Evolutionary conservation across 1,284 basidiomycete species (phyloP).

Genomic region (Cystobasidium sp.): DNA sequence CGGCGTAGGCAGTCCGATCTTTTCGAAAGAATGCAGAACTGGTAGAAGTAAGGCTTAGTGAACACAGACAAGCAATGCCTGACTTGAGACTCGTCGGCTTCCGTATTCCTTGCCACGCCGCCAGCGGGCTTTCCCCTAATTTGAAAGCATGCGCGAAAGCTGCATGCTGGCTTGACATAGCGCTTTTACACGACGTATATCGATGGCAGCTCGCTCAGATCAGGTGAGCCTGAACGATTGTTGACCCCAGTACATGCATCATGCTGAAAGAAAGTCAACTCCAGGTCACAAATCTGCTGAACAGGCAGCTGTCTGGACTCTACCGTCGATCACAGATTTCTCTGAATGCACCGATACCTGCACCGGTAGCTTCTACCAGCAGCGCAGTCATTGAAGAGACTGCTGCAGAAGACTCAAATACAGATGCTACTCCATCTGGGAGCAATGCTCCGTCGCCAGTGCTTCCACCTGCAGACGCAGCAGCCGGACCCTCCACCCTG

Average conservation of each 20-base stretch:
- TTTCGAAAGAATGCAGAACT: background rate
- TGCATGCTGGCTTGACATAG: background rate
- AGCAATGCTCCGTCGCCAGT: slow-evolving; percentile 11
- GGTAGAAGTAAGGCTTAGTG: background rate
- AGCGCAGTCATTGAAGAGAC: slow-evolving; percentile 1
- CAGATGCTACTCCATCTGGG: slow-evolving; percentile 2
- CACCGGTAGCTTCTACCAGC: slow-evolving; percentile 38
- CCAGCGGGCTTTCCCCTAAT: background rate
- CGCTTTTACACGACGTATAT: background rate
- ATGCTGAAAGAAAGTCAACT: background rate
- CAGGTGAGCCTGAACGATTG: slow-evolving; percentile 17
- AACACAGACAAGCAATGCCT: background rate
- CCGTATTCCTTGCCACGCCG: background rate
- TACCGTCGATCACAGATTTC: slow-evolving; percentile 49
- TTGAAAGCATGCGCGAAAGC: background rate
- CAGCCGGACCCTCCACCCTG: slow-evolving; percentile 10
- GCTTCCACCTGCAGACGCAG: slow-evolving; percentile 6
- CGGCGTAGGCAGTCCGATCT: background rate
- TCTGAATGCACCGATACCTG: slow-evolving; percentile 48
- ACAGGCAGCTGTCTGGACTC: slow-evolving; percentile 51
- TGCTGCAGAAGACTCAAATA: slow-evolving; percentile 6
- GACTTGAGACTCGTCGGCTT: background rate
- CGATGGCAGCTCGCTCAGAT: slow-evolving; percentile 36
- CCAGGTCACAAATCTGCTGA: slow-evolving; percentile 46
- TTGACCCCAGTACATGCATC: background rate